Base-by-base conservation (phyloP, 2,329 filamentous ascomycete genomes). In the Lecanosticta acicola region DNA sequence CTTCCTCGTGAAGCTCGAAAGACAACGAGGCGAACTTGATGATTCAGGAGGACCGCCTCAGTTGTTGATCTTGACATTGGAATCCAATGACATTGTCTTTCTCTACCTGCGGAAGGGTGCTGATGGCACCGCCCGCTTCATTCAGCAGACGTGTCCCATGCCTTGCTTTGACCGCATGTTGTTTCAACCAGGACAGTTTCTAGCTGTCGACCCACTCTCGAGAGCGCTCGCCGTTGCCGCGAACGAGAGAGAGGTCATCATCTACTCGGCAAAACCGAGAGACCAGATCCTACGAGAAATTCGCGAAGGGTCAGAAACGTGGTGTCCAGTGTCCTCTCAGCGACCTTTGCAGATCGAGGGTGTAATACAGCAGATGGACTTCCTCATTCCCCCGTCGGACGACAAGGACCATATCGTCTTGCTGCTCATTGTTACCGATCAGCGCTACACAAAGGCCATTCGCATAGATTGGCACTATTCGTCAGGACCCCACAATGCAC, bases 331-430 rank as follows among this genome's bases (percentile, higher is more conserved):
- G 46, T 73, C 73, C 41, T 68, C 73, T 50, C 75, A 79, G 66
- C 59, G 67, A 32, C 57, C 60, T 2, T 48, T 68, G 20, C 45
- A 59, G 8, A 71, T 88, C 5, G 77, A 81, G 5, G 89, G 87
- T 1, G 74, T 83, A n/a, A 87, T 97, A 45, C 75, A 91, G 57
- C 85, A 87, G 56, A 83, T 96, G 74, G 85, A 89, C 17, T 98
- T 97, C 54, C 73, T 98, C 2, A 80, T 85, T 48, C 86, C 89
- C 5, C 74, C 75, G 8, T 67, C 76, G 0, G 76, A 80, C 43
- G 82, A 90, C 35, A 75, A 80, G 8, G 73, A 82, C 43, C 81
- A 83, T 56, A 78, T 94, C 35, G 83, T 94, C n/a, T 73, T 97
- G 3, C 70, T 95, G 9, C 69, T 95, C 17, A 65, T 84, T 16